phyloP scores from a whole-genome alignment of 805 yeast species.

The Spathaspora passalidarum region DNA sequence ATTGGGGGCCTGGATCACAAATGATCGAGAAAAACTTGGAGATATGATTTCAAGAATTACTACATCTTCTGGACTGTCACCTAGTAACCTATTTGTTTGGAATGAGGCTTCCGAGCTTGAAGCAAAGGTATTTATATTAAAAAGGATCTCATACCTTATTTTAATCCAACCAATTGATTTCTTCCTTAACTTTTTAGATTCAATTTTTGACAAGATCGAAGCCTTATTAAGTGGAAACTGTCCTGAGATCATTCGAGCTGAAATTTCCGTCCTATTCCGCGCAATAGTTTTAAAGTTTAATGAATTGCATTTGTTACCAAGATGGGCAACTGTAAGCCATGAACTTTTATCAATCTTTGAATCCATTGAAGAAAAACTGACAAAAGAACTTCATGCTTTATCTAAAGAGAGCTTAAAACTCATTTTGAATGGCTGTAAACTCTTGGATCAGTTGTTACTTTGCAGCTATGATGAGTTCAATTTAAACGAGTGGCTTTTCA shows the following conservation, averaged over 20 bases:
- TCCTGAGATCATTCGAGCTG: conserved; percentile 34
- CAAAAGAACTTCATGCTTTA: conserved; percentile 25
- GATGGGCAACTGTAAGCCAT: conserved; percentile 69
- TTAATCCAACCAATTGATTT: conserved; percentile 60
- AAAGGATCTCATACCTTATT: conserved; percentile 62
- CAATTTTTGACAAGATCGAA: conserved; percentile 35
- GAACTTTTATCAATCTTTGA: conserved; percentile 54
- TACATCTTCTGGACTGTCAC: conserved; percentile 30
- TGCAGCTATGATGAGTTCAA: conserved; percentile 75
- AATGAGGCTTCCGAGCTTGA: conserved; percentile 62
- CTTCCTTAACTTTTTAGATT: conserved; percentile 50
- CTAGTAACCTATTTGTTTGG: conserved; percentile 68
- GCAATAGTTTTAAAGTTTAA: conserved; percentile 62
- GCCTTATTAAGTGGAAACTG: conserved; percentile 27
- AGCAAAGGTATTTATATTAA: conserved; percentile 49
- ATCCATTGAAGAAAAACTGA: conserved; percentile 23
- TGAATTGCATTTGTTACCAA: conserved; percentile 59
- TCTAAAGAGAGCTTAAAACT: conserved; percentile 37
- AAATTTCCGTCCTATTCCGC: conserved; percentile 58
- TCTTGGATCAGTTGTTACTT: conserved; percentile 70
- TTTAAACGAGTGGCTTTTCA: conserved; percentile 80
- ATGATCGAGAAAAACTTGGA: conserved; percentile 56
- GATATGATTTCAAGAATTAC: conserved; percentile 34
- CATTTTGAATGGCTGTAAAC: conserved; percentile 63
- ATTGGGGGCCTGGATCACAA: conserved; percentile 59